Percentiles rank a stretch among this genome's conserved stretches.
These are phyloP conservation scores for Dothistroma septosporum DNA, from an alignment of 2,329 filamentous ascomycete species.

Conservation along the genomic window DNA sequence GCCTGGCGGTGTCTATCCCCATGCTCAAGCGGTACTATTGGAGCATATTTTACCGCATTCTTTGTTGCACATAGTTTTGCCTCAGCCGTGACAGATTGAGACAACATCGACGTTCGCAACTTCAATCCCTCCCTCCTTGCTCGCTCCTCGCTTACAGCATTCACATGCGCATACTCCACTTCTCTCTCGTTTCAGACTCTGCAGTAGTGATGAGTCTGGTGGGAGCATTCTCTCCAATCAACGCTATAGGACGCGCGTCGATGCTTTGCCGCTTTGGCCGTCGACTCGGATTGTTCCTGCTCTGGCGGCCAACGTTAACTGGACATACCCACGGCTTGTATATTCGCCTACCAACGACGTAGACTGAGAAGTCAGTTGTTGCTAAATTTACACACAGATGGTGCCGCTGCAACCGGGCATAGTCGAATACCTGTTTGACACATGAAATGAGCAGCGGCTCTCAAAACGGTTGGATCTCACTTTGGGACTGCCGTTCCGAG, in stretches of 20 bases:
- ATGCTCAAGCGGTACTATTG: not conserved
- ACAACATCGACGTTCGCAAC: not conserved
- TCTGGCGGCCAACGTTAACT: too few relatives aligned
- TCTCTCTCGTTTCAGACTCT: slow-evolving; percentile 1
- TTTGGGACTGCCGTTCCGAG: too few relatives aligned
- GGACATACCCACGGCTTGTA: too few relatives aligned
- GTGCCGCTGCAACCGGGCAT: too few relatives aligned
- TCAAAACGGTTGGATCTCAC: too few relatives aligned
- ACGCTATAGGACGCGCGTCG: not conserved
- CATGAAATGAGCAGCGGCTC: too few relatives aligned
- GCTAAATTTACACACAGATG: too few relatives aligned
- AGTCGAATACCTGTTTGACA: too few relatives aligned
- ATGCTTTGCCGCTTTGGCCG: not conserved
- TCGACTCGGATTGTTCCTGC: too few relatives aligned
- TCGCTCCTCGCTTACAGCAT: not conserved
- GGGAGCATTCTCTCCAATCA: not conserved
- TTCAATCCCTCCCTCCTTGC: not conserved
- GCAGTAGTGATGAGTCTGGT: not conserved
- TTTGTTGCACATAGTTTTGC: not conserved
- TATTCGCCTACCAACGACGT: too few relatives aligned
- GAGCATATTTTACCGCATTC: slow-evolving; percentile 1
- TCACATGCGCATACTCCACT: not conserved
- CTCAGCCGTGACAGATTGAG: not conserved
- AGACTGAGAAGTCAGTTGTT: too few relatives aligned
- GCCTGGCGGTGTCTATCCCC: not conserved